Conservation (phyloP, 106 monocot species). For the Chionographis japonica region DNA sequence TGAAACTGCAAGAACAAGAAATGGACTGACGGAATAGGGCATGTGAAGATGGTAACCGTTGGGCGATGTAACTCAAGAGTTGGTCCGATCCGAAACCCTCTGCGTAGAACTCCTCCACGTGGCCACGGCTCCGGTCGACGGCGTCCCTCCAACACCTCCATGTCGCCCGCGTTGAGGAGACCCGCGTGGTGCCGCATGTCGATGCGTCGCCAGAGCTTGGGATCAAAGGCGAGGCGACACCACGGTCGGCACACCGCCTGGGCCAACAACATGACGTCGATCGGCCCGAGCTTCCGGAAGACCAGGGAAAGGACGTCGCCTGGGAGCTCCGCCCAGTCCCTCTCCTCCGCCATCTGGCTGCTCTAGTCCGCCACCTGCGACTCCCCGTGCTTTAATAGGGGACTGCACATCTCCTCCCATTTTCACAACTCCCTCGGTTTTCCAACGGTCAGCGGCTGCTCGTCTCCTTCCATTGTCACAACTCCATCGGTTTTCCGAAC, state of each 20-base stretch:
- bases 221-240: conserved; percentile 23
- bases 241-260: conserved; percentile 34
- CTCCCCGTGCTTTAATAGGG: too few relatives aligned
- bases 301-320: conserved; percentile 18
- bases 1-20: too few relatives aligned
- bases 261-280: conserved; percentile 22
- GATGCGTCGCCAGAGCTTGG: conserved; percentile 20
- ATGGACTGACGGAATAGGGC: too few relatives aligned
- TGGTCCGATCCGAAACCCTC: not conserved
- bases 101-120: conserved; percentile 14
- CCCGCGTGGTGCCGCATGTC: not conserved
- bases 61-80: conserved; percentile 12
- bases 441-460: too few relatives aligned
- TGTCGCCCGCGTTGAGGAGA: not conserved
- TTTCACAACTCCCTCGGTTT: too few relatives aligned
- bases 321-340: conserved; percentile 42
- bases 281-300: conserved; percentile 24
- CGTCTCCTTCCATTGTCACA: too few relatives aligned
- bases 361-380: too few relatives aligned
- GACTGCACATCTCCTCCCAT: too few relatives aligned
- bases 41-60: conserved; percentile 5
- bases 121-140: conserved; percentile 21
- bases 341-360: conserved; percentile 7
- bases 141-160: conserved; percentile 12
- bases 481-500: too few relatives aligned